Percentiles rank a stretch among this genome's conserved stretches.
phyloP scores from a whole-genome alignment of 2,329 filamentous ascomycete species.

The Fusarium albosuccineum region DNA sequence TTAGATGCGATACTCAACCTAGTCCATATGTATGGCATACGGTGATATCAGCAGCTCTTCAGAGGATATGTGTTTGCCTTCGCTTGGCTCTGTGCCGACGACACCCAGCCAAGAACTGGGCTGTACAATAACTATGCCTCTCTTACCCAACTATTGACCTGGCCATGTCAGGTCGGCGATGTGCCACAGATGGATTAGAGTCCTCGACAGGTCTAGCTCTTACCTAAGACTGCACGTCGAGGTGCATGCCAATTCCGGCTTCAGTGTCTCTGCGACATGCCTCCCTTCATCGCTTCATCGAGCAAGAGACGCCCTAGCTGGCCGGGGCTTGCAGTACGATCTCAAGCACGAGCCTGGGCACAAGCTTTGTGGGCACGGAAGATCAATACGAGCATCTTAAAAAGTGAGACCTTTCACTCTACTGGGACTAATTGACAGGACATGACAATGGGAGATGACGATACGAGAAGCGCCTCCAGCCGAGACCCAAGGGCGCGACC shows the following conservation, averaged over 20 bases:
- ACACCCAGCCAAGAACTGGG: conserved; percentile 8
- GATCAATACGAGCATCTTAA: conserved; percentile 39
- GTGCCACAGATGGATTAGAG: conserved; percentile 12
- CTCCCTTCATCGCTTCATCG: conserved; percentile 13
- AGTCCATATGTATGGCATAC: neutral
- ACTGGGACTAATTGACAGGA: conserved; percentile 16
- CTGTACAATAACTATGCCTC: conserved; percentile 6
- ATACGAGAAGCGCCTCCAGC: conserved; percentile 30
- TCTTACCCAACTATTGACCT: conserved; percentile 7
- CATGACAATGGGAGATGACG: conserved; percentile 25
- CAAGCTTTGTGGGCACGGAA: conserved; percentile 30
- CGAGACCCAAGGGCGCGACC: conserved; percentile 13
- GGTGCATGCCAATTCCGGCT: conserved; percentile 30
- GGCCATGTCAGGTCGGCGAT: conserved; percentile 11
- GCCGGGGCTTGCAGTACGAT: conserved; percentile 19
- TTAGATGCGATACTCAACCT: neutral
- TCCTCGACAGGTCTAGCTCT: conserved; percentile 36
- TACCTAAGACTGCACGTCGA: conserved; percentile 36
- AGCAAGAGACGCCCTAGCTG: conserved; percentile 16
- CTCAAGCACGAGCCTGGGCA: conserved; percentile 22
- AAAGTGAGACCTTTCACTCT: conserved; percentile 26
- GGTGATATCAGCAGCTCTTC: neutral
- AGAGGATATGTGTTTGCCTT: neutral
- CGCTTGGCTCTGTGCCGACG: neutral
- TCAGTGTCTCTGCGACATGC: conserved; percentile 5